A percentile compares a stretch with the other conserved stretches of the same genome.
Evolutionary conservation across 176 grass and related monocot genomes (phyloP).

Genomic region (Olyra latifolia): DNA sequence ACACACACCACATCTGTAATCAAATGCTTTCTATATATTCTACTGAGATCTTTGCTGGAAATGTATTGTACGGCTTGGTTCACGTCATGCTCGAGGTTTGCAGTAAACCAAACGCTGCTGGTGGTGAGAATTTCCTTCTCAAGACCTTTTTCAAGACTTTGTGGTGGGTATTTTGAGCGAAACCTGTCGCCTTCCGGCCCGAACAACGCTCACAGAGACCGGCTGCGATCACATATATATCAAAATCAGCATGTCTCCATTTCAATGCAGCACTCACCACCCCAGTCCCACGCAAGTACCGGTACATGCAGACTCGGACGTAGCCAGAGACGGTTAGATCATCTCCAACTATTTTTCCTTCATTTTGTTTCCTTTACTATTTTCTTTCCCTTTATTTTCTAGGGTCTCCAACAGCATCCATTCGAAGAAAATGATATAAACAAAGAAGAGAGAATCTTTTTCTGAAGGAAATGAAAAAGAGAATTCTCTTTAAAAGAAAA

Average conservation of each 20-base stretch:
- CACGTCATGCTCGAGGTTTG: background rate
- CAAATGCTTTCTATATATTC: too few species aligned
- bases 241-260: background rate
- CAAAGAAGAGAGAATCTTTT: too few species aligned
- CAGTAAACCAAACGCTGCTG: background rate
- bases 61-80: background rate
- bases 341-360: too few species aligned
- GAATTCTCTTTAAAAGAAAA: too few species aligned
- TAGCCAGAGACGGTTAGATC: too few species aligned
- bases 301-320: background rate
- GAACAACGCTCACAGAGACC: background rate
- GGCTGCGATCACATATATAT: background rate
- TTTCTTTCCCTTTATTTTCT: too few species aligned
- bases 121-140: background rate
- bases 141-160: background rate
- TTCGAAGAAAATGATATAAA: too few species aligned
- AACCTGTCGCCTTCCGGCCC: background rate
- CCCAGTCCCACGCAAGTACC: slow-evolving; percentile 19
- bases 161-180: background rate
- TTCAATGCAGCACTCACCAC: background rate
- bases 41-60: too few species aligned
- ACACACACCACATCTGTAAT: too few species aligned
- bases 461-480: too few species aligned
- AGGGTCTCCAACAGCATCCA: too few species aligned
- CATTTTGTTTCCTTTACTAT: too few species aligned